Conservation (phyloP, 2,329 filamentous ascomycete genomes). For the Sarocladiaceae sp. region DNA sequence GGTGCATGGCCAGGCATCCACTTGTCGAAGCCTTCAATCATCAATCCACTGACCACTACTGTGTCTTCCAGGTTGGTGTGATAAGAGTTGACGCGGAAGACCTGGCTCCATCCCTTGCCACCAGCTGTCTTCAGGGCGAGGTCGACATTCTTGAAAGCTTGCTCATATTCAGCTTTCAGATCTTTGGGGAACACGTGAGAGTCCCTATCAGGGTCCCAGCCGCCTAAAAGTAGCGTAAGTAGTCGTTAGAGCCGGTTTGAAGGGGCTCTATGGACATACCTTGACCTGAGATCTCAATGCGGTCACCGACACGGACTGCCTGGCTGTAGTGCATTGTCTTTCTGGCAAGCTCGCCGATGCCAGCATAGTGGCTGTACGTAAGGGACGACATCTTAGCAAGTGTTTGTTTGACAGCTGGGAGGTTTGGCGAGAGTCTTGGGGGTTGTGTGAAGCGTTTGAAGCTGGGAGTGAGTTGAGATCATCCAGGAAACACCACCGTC, state of each 20-base stretch:
- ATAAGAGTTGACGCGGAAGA: constrained; percentile 44
- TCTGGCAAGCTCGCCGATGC: constrained; percentile 21
- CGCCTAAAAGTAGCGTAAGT: constrained; percentile 19
- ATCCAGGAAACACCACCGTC: too few relatives aligned
- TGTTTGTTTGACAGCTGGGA: too few relatives aligned
- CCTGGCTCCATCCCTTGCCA: constrained; percentile 52
- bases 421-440: too few relatives aligned
- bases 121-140: constrained; percentile 45
- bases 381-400: constrained; percentile 22
- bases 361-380: constrained; percentile 23
- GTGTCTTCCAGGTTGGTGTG: constrained; percentile 27
- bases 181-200: constrained; percentile 26
- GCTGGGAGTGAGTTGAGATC: too few relatives aligned
- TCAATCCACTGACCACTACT: constrained; percentile 31
- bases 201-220: constrained; percentile 22
- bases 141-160: constrained; percentile 55
- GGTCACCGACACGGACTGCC: constrained; percentile 42
- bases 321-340: constrained; percentile 38
- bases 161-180: constrained; percentile 41
- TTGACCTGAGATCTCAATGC: constrained; percentile 43
- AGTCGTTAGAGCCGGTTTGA: not conserved
- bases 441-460: too few relatives aligned
- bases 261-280: constrained; percentile 23
- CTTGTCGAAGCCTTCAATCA: constrained; percentile 43
- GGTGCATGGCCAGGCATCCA: constrained; percentile 50